A percentile compares a stretch with the other conserved stretches of the same genome.
phyloP scores from a whole-genome alignment of 495 filamentous ascomycete species.

The Aspergillus ellipticus region DNA sequence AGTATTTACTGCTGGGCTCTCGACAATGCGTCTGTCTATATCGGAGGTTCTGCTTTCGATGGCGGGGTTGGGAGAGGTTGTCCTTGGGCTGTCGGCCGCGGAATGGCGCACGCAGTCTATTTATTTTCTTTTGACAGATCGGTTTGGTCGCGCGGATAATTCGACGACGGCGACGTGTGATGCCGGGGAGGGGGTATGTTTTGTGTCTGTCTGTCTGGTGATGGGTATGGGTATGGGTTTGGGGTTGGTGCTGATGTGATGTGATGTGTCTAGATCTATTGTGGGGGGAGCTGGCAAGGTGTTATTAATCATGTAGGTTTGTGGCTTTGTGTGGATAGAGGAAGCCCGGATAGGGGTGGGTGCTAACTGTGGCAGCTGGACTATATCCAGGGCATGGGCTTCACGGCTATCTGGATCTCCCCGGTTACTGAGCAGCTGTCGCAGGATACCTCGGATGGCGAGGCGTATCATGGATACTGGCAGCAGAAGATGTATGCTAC shows the following conservation, averaged over 20 bases:
- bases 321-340: background rate
- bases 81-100: slow-evolving; percentile 20
- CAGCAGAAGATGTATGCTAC: slow-evolving; percentile 55
- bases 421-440: slow-evolving; percentile 65
- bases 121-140: slow-evolving; percentile 72
- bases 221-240: no score
- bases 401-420: slow-evolving; percentile 80
- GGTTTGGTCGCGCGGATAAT: slow-evolving; percentile 64
- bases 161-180: slow-evolving; percentile 55
- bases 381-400: slow-evolving; percentile 70
- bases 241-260: no score
- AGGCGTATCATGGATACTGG: slow-evolving; percentile 74
- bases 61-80: background rate
- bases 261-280: slow-evolving; percentile 48
- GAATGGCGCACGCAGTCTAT: slow-evolving; percentile 63
- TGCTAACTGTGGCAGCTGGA: slow-evolving; percentile 28
- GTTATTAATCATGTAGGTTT: slow-evolving; percentile 58
- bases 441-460: slow-evolving; percentile 46
- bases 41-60: background rate
- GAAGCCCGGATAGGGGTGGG: background rate
- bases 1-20: background rate
- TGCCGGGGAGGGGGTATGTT: slow-evolving; percentile 33
- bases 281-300: slow-evolving; percentile 71
- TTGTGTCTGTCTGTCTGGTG: background rate
- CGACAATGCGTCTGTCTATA: background rate